phyloP scores from a whole-genome alignment of 495 filamentous ascomycete species.

The Podospora fimiseda region DNA sequence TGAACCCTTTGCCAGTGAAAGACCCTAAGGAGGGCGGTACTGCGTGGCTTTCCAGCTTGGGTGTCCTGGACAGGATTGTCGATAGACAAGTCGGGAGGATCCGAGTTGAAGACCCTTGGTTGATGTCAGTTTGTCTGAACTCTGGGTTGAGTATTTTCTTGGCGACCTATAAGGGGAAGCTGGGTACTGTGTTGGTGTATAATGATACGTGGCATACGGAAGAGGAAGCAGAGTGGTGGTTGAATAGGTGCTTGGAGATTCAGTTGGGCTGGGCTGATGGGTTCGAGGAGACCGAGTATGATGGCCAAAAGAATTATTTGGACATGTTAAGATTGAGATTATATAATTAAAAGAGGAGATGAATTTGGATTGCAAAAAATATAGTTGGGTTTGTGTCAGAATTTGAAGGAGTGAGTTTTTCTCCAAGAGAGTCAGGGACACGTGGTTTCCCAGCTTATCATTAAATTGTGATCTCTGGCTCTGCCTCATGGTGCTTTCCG shows the following conservation, averaged over 20 bases:
- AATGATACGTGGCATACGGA: slow-evolving; percentile 32
- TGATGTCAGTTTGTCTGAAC: slow-evolving; percentile 35
- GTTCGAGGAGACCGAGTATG: neutral
- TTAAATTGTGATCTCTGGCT: too few species aligned
- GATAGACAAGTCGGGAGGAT: slow-evolving; percentile 20
- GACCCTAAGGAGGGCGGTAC: slow-evolving; percentile 24
- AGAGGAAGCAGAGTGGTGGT: slow-evolving; percentile 24
- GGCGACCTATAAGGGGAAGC: slow-evolving; percentile 30
- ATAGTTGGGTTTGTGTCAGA: too few species aligned
- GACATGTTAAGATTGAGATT: too few species aligned
- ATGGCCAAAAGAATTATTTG: neutral
- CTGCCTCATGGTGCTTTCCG: too few species aligned
- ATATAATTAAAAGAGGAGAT: neutral
- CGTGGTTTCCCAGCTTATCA: too few species aligned
- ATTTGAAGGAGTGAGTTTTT: too few species aligned
- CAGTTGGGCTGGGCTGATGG: slow-evolving; percentile 8
- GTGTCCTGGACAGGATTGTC: slow-evolving; percentile 27
- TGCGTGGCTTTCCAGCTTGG: slow-evolving; percentile 38
- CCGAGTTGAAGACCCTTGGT: slow-evolving; percentile 34
- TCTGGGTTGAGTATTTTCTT: slow-evolving; percentile 36
- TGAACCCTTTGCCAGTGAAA: slow-evolving; percentile 23
- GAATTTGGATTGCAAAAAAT: too few species aligned
- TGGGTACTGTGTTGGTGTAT: slow-evolving; percentile 22
- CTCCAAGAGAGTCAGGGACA: too few species aligned
- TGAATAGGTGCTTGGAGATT: slow-evolving; percentile 10